Evolutionary conservation across 371 early-diverging fungal species (phyloP), one percentile per base, ranked within the genome.

Genomic region (Zychaea mexicana): DNA sequence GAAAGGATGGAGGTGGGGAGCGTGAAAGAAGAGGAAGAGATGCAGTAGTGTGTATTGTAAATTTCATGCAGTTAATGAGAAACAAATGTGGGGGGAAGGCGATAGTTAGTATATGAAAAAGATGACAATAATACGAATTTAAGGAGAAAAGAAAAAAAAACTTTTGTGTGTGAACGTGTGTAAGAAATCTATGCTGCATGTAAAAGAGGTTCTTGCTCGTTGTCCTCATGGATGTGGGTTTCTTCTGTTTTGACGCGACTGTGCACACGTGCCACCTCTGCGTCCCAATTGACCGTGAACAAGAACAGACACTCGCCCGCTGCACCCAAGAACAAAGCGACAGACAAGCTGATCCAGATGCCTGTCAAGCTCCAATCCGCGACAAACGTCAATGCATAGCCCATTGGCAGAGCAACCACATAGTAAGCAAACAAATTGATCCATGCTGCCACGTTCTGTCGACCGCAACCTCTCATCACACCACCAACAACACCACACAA

Each of bases 361-460:
- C 93, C 93, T 7, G 69, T 69, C 26, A 92, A 76, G 2, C 83
- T 83, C 84, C 83, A 79, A 17, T 66, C 61, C 9, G 77, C 36
- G 24, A 78, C 67, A 73, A 90, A 90, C 1, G 90, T 86, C 68
- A 90, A 58, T 27, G 71, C 70, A 32, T 87, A 77, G 1, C 90
- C 92, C 46, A 90, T 64, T 0, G 93, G 93, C 42, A 91, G 71
- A 6, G 88, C 92, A 2, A 92, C 66, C n/a, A 86, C 28, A 67
- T 87, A 90, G 68, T 91, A 91, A 0, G 87, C 87, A 28, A 89
- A 64, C 39, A 93, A 52, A 72, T 88, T 90, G 60, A 91, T 73
- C 57, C 76, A 76, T 3, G 93, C 92, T 9, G 91, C 91, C 22
- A 88, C 60, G 19, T 86, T 85, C 61, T 91, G 92, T 36, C 88